Evolutionary conservation across 345 rosid genomes (phyloP), one percentile per base, ranked within the genome.

Genomic region (Populus nigra): DNA sequence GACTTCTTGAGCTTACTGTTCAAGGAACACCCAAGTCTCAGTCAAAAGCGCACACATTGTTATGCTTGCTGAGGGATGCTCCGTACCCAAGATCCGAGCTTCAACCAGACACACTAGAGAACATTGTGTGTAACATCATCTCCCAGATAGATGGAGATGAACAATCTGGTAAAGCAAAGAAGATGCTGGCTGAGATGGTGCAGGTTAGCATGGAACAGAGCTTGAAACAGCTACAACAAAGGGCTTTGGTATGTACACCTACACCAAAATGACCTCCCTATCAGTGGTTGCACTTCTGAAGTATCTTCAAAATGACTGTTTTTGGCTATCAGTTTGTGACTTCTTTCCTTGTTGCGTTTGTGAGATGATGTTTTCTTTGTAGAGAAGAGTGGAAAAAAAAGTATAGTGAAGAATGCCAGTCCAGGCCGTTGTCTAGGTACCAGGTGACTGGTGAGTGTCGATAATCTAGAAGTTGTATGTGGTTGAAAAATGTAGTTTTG

Each of bases 131-230:
- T 57, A 90, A 91, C 83, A 91, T 96, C 71, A 92, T 96, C 80
- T 93, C 97, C 31, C 94, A 91, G 75, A 91, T 93, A 9, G 97
- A 96, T 55, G 91, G 93, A 69, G 98, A 96, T 65, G 99, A 96
- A 27, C 99, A 96, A 78, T 88, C 92, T 2, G 86, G 90, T 43
- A 96, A 96, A 76, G 99, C 99, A 0, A 96, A 91, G 90, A 92
- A 91, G 85, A 96, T 93, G 97, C 87, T 96, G 55, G 88, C 97
- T 22, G 99, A 96, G 86, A 96, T 96, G 99, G 98, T 96, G 43
- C 97, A 96, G 81, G 97, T 93, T 41, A 93, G 99, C 84, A 93
- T 96, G 99, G 99, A 96, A 63, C 93, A 93, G 85, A 96, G 97
- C 85, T 85, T 96, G 87, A 90, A 94, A 81, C 98, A 93, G 90